Evolutionary conservation across 116 monocot genomes (phyloP), one percentile per base, ranked within the genome.

Genomic region (Trichopus zeylanicus): DNA sequence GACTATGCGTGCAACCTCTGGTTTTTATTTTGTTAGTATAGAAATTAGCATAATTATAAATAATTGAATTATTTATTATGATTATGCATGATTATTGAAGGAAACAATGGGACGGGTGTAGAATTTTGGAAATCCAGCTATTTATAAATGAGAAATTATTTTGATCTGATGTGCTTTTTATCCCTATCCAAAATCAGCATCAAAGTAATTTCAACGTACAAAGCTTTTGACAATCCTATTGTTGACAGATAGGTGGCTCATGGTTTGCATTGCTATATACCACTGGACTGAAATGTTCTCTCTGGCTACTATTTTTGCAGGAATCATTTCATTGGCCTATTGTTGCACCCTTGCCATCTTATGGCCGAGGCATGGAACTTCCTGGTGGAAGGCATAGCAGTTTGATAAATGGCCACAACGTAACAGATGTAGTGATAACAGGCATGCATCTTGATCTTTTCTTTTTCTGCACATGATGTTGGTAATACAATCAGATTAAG

Each of bases 361-460:
- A 97, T 33, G 87, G 97, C 23, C 74, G 70, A 67, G 91, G 87
- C 31, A 27, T 75, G 56, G 87, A 91, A 10, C 64, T 80, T 67
- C 84, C 87, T 1, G 87, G 84, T 7, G 65, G 69, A 55, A 81
- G 91, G 27, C 73, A 97, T 55, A 64, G 78, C 7, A 91, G 97
- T 55, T 74, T 97, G 66, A 97, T 97, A 47, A 79, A 72, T 64
- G 97, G 84, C 31, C 48, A 82, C 35, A 81, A 82, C 49, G 67
- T 97, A 52, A 91, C 72, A 0, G 87, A 97, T 67, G 81, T 91
- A 12, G 82, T 81, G 7, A 91, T 97, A 54, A 97, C 97, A 62
- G 97, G 87, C 65, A 89, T 21, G 56, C 29, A 19, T 12, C 8
- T 33, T 33, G 6, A 33, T 33, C 13, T 63, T 16, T 58, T 34